Evolutionary conservation across 257 asterid species (phyloP).

Genomic region (Rehmannia glutinosa): DNA sequence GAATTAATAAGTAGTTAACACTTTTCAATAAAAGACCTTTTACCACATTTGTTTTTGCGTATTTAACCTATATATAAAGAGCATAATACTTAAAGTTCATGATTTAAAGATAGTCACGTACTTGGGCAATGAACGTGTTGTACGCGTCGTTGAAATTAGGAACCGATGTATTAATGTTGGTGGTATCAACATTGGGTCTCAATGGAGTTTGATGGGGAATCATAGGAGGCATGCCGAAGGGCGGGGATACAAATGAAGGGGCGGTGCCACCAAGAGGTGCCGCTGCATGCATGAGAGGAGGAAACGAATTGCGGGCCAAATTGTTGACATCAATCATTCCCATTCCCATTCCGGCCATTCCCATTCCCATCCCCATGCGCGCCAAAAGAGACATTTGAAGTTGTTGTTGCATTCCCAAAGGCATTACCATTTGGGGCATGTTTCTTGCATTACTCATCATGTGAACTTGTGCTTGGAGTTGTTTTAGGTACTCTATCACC

Average conservation of each 20-base stretch:
- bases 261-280: slow-evolving; percentile 12
- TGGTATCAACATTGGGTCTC: too few species aligned
- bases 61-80: too few species aligned
- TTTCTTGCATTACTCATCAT: slow-evolving; percentile 71
- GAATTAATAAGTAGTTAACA: too few species aligned
- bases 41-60: too few species aligned
- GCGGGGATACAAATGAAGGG: slow-evolving; percentile 33
- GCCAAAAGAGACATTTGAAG: slow-evolving; percentile 79
- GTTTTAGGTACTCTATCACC: slow-evolving; percentile 80
- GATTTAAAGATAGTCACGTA: slow-evolving; percentile 14
- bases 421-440: slow-evolving; percentile 68
- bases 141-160: slow-evolving; percentile 43
- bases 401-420: slow-evolving; percentile 62
- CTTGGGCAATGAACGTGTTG: slow-evolving; percentile 49
- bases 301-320: slow-evolving; percentile 24
- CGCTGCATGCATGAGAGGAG: slow-evolving; percentile 26
- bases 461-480: slow-evolving; percentile 64
- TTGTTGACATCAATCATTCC: slow-evolving; percentile 43
- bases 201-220: slow-evolving; percentile 11
- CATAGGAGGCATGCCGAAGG: slow-evolving; percentile 27
- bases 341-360: slow-evolving; percentile 41
- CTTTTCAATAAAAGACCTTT: too few species aligned
- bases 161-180: too few species aligned
- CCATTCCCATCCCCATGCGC: slow-evolving; percentile 34
- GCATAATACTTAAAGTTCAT: neutral